Conservation (phyloP, 164 flowering plant genomes). For the Vitis vinifera region ASM3070453v1 NC_081809.1:7174501-7175000, state of each 20-base stretch:
- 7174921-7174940: slow-evolving; percentile 47
- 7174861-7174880: no score
- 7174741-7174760: slow-evolving; percentile 40
- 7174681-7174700: not conserved
- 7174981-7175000: slow-evolving; percentile 32
- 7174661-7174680: slow-evolving; percentile 8
- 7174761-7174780: slow-evolving; percentile 36
- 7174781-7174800: slow-evolving; percentile 57
- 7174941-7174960: slow-evolving; percentile 41
- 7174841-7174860: no score
- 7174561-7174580: no score
- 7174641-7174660: no score
- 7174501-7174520: slow-evolving; percentile 11
- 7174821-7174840: no score
- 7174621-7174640: no score
- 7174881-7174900: no score
- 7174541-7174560: no score
- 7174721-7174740: not conserved
- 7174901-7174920: slow-evolving; percentile 49
- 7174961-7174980: slow-evolving; percentile 48
- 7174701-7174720: not conserved
- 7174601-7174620: no score
- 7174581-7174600: no score
- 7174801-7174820: not conserved
- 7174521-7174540: no score